A percentile compares a stretch with the other conserved stretches of the same genome.
Conservation (phyloP, 441 rosid genomes). For the Jatropha multifida region DNA sequence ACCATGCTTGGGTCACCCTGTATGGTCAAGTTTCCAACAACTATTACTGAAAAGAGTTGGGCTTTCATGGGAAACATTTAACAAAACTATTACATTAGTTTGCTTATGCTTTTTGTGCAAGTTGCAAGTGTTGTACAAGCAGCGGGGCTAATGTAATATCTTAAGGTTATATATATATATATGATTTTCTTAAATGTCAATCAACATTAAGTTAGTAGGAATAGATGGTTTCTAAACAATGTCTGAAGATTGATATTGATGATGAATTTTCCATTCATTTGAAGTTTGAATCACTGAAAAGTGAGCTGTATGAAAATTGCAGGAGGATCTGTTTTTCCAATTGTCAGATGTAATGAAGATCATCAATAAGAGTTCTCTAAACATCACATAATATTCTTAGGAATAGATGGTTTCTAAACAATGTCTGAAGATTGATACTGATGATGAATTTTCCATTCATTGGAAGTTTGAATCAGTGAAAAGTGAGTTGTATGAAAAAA, state of each 20-base stretch:
- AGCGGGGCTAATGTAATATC: neutral
- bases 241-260: too few relatives aligned
- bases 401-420: too few relatives aligned
- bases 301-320: neutral
- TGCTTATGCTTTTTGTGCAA: neutral
- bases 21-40: slow-evolving; percentile 1
- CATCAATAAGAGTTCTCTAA: too few relatives aligned
- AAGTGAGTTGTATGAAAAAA: neutral
- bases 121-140: neutral
- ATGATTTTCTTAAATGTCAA: neutral
- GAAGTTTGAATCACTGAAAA: too few relatives aligned
- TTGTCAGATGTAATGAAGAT: neutral
- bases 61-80: neutral
- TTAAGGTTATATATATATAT: neutral
- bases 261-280: too few relatives aligned
- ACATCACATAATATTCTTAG: too few relatives aligned
- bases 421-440: too few relatives aligned
- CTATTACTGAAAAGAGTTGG: neutral
- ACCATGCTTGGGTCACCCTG: neutral
- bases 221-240: too few relatives aligned
- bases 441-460: too few relatives aligned
- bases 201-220: neutral
- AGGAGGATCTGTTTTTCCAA: neutral
- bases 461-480: too few relatives aligned
- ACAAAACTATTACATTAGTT: neutral